Base-by-base conservation (phyloP, 257 asterid genomes). In the Solanum boliviense region DNA sequence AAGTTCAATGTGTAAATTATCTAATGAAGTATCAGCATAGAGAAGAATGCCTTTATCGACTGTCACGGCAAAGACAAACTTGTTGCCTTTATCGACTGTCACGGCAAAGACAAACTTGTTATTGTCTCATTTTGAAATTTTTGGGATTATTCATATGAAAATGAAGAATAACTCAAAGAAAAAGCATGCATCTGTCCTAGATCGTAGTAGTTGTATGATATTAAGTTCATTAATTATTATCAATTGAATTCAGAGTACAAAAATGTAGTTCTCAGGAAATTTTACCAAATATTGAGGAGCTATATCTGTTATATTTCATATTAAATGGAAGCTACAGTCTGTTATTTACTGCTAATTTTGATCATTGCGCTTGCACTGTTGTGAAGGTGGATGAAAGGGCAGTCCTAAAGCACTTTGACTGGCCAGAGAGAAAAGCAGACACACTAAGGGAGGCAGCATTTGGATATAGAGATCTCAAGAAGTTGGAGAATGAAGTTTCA, bases 341-440 rank as follows among this genome's bases (percentile, higher is more conserved):
- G 52, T 7, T 0, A 86, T 44, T 31, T 20, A 85, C 87, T 68
- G 65, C 2, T 85, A 68, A 85, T 39, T 68, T 85, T 71, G 38
- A 81, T 62, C 29, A 85, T 84, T 73, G 29, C 70, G 86, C 73
- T 86, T 86, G 73, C 32, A 31, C 71, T 86, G 86, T 73, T 86
- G 60, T 85, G 86, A 85, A 96, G 99, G 99, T 95, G 91, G 99
- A 96, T 25, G 99, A 96, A 86, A 93, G 98, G 91, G 99, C 99
- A 82, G 99, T 96, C 83, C 89, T 96, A 89, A 96, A 95, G 93
- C 99, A 96, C 94, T 96, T 96, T 36, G 96, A 95, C 44, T 96
- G 99, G 99, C 99, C 99, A 67, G 98, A 96, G 92, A 96, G 92
- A 91, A 96, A 95, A 87, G 99, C 99, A 0, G 99, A 96, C 86